Evolutionary conservation across 2,329 filamentous ascomycete species (phyloP), one percentile per base, ranked within the genome.

Genomic region (Paraphaeosphaeria minitans): DNA sequence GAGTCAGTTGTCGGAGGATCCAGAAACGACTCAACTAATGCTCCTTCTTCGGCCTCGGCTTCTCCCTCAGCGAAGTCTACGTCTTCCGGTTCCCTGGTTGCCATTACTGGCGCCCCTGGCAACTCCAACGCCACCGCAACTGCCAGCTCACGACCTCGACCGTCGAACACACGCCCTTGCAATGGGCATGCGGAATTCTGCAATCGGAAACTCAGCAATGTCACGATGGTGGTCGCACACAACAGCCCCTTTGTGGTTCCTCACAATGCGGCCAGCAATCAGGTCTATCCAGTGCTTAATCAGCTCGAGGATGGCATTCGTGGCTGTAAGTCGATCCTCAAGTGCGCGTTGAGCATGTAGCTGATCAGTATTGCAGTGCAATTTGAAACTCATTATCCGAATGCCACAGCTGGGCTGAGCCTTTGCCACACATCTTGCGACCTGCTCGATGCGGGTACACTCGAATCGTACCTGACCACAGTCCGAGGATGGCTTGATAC

Each of bases 361-460:
- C 33, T 31, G 41, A 27, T 3, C 4, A 21, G 19, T 22, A 14
- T 4, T 41, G 43, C 60, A 86, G 83, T 89, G 33, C 84, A 87
- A 77, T 86, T 86, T 61, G 83, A 87, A 72, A 82, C 82, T 0
- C 86, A 88, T 60, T 78, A 76, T 37, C 72, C 80, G 29, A 86
- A 88, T 64, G 78, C 77, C 22, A 85, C 83, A 0, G 75, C 88
- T 50, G 88, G 90, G 72, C 64, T 73, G 12, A 66, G 62, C 1
- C 92, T 95, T 68, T 97, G 93, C 77, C 93, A 97, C 75, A 91
- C 90, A 1, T 88, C 85, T 47, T 97, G 93, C 77, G 85, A 92
- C 64, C 80, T 97, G 3, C 84, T 97, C 33, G 89, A 97, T 66
- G 91, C 85, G 1, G 93, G 94, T 0, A 88, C 90, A 8, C 89